Evolutionary conservation across 257 asterid species (phyloP), one percentile per base, ranked within the genome.

Genomic region (Solanum sejunctum): DNA sequence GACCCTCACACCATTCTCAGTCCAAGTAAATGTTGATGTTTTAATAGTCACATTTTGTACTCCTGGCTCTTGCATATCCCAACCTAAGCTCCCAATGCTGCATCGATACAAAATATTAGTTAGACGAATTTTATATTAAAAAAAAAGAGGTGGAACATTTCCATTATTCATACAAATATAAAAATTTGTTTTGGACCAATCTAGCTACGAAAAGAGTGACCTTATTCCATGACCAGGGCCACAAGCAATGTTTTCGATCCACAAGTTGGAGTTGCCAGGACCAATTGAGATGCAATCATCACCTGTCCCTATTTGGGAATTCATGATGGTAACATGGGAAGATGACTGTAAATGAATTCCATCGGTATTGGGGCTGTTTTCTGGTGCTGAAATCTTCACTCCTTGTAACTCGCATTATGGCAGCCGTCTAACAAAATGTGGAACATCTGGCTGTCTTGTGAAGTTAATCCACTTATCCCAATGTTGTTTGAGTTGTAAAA

Each of bases 181-280:
- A 28, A 28, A 28, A 28, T 28, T 28, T 28, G 32, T 28, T 32
- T 32, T 32, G 36, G 3, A 32, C 32, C 32, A 28, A 2, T 28
- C 32, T 28, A 28, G 32, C 36, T 32, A 32, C 36, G 3, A 2
- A 32, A 32, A 32, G 36, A 32, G 36, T 32, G 57, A 90, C 91
- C 93, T 92, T 51, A 91, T 88, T 83, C 96, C 94, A 15, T 93
- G 96, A 17, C 96, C 94, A 0, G 94, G 94, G 70, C 94, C 92
- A 4, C 96, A 89, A 3, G 39, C 49, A 1, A 91, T 84, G 8
- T 84, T 63, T 81, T 88, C 89, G n/a, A 91, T 86, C 90, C 87
- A 84, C 70, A 93, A 60, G 23, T 88, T 87, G 12, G 87, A 52
- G 41, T 89, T 23, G 13, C 93, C 96, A 0, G 92, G 92, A 23